phyloP scores from a whole-genome alignment of 768 basidiomycete genomes.

The Phanerochaete carnosa region DNA sequence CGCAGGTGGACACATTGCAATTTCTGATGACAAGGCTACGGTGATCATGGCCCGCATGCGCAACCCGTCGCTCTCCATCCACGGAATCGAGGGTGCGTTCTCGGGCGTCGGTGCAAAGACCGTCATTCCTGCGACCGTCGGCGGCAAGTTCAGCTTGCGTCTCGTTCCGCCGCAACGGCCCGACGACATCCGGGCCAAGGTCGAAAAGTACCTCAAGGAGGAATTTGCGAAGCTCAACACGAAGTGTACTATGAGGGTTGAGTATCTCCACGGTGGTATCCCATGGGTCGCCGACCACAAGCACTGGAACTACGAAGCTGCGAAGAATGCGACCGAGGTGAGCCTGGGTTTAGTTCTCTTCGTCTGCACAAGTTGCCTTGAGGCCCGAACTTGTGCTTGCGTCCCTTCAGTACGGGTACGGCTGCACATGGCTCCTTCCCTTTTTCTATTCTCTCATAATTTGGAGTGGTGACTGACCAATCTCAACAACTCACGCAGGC shows the following conservation, averaged over 20 bases:
- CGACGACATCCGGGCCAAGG: slow-evolving; percentile 36
- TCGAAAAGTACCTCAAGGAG: slow-evolving; percentile 64
- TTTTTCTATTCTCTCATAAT: background rate
- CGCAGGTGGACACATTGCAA: slow-evolving; percentile 67
- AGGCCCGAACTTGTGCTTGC: background rate
- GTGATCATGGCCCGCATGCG: slow-evolving; percentile 94
- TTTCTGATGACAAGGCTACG: slow-evolving; percentile 71
- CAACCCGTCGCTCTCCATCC: slow-evolving; percentile 79
- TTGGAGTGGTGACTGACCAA: background rate
- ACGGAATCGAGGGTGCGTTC: slow-evolving; percentile 96
- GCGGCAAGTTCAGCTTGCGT: slow-evolving; percentile 93
- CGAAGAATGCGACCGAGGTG: slow-evolving; percentile 80
- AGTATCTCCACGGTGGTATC: slow-evolving; percentile 77
- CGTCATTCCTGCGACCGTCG: slow-evolving; percentile 86
- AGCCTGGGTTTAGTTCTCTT: background rate
- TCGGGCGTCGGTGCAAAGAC: slow-evolving; percentile 81
- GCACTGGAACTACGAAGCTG: slow-evolving; percentile 94
- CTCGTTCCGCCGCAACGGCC: slow-evolving; percentile 89
- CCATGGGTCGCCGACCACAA: slow-evolving; percentile 85
- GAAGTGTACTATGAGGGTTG: slow-evolving; percentile 77
- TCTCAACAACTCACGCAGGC: slow-evolving; percentile 20
- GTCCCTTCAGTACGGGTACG: background rate
- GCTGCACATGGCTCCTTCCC: too few species aligned
- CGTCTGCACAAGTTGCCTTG: background rate
- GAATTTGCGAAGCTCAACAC: slow-evolving; percentile 85